phyloP scores from a whole-genome alignment of 371 early-diverging fungal genomes.

The Syncephalastrum monosporum region DNA sequence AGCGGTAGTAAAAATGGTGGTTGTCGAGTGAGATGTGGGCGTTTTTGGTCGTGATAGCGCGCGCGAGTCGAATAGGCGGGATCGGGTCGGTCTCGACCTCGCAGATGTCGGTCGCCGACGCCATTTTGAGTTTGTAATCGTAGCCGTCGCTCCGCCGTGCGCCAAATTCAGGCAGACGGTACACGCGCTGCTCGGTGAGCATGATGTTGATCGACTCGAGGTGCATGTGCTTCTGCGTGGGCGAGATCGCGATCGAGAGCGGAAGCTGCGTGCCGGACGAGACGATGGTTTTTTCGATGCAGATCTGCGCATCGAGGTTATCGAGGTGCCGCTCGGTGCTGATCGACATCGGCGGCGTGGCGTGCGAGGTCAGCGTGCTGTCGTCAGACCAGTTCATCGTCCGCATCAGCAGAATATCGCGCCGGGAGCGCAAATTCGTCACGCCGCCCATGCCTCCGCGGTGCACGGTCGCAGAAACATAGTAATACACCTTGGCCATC shows the following conservation, averaged over 20 bases:
- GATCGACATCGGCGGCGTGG: slow-evolving; percentile 37
- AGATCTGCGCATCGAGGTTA: slow-evolving; percentile 39
- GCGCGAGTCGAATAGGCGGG: slow-evolving; percentile 22
- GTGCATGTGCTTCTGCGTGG: slow-evolving; percentile 35
- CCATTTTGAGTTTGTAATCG: slow-evolving; percentile 35
- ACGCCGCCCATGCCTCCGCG: slow-evolving; percentile 30
- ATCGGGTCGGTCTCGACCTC: slow-evolving; percentile 20
- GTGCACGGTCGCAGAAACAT: slow-evolving; percentile 33
- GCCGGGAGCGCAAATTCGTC: slow-evolving; percentile 19
- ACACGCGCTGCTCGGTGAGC: slow-evolving; percentile 37
- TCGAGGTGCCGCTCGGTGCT: slow-evolving; percentile 34
- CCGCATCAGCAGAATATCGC: slow-evolving; percentile 40
- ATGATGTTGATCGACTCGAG: slow-evolving; percentile 35
- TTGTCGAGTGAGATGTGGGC: slow-evolving; percentile 38
- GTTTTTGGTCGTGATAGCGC: slow-evolving; percentile 36
- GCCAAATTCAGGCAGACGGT: slow-evolving; percentile 42
- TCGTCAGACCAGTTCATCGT: slow-evolving; percentile 33
- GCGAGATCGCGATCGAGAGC: slow-evolving; percentile 34
- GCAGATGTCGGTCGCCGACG: slow-evolving; percentile 23
- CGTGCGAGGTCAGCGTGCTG: slow-evolving; percentile 27
- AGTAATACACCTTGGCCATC: slow-evolving; percentile 40
- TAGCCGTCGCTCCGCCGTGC: slow-evolving; percentile 36
- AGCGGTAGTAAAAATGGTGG: slow-evolving; percentile 40
- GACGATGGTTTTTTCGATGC: slow-evolving; percentile 43
- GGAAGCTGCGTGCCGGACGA: slow-evolving; percentile 51